Percentiles rank a stretch among this genome's conserved stretches.
Evolutionary conservation across 1,284 basidiomycete genomes (phyloP).

Genomic region (Trichosporon ovoides): DNA sequence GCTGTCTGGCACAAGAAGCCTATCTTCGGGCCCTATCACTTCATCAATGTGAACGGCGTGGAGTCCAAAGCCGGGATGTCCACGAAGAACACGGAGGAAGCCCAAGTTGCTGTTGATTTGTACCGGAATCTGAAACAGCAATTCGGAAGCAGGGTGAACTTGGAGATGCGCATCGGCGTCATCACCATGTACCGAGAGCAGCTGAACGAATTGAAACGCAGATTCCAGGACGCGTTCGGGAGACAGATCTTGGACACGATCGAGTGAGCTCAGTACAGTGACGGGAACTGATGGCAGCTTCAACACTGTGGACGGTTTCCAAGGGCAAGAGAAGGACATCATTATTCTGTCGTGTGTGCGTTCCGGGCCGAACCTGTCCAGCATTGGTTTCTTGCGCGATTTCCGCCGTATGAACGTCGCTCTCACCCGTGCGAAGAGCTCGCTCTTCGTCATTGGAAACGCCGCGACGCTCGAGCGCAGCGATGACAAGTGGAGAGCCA

Average conservation of each 20-base stretch:
- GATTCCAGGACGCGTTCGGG: slow-evolving; percentile 71
- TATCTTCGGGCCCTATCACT: slow-evolving; percentile 81
- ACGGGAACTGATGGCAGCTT: slow-evolving; percentile 52
- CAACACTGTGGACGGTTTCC: slow-evolving; percentile 97
- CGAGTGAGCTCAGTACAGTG: slow-evolving; percentile 52
- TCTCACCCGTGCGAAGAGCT: slow-evolving; percentile 88
- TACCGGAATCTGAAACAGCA: slow-evolving; percentile 69
- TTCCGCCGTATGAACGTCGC: slow-evolving; percentile 94
- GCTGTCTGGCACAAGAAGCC: slow-evolving; percentile 79
- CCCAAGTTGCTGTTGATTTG: slow-evolving; percentile 68
- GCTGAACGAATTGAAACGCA: slow-evolving; percentile 66
- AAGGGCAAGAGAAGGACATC: slow-evolving; percentile 95
- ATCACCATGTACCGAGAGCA: slow-evolving; percentile 96
- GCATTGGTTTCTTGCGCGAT: slow-evolving; percentile 82
- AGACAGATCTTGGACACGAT: slow-evolving; percentile 64
- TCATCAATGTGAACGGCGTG: slow-evolving; percentile 66
- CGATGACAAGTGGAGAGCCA: slow-evolving; percentile 70
- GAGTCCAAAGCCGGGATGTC: slow-evolving; percentile 60
- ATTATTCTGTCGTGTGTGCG: slow-evolving; percentile 93
- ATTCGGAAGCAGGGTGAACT: slow-evolving; percentile 57
- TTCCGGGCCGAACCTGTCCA: slow-evolving; percentile 71
- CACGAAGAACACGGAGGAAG: slow-evolving; percentile 72
- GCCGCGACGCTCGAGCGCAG: slow-evolving; percentile 78
- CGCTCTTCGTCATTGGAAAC: slow-evolving; percentile 89
- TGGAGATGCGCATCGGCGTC: slow-evolving; percentile 77